Evolutionary conservation across 1,139 yeast genomes (phyloP).

Genomic region (Suhomyces coccinellae): DNA sequence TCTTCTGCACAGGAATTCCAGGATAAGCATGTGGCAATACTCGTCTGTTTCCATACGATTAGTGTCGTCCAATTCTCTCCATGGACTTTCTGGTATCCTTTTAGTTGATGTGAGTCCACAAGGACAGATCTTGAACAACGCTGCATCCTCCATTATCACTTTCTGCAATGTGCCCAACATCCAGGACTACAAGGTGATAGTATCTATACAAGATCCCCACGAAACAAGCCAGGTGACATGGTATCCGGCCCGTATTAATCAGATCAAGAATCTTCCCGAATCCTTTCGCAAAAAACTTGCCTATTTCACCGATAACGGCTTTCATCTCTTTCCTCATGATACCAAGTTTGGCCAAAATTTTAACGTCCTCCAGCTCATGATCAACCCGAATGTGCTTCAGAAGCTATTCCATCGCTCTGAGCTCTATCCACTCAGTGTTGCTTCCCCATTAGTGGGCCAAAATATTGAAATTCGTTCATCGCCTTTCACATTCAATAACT

Average conservation of each 20-base stretch:
- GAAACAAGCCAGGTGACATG: conserved; percentile 19
- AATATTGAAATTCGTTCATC: conserved; percentile 34
- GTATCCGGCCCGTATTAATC: conserved; percentile 18
- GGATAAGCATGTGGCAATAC: conserved; percentile 22
- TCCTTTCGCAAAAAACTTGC: conserved; percentile 11
- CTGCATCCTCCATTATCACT: conserved; percentile 18
- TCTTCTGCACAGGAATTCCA: background rate
- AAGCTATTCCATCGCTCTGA: conserved; percentile 24
- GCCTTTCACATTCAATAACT: conserved; percentile 63
- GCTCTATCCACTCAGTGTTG: background rate
- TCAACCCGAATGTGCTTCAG: background rate
- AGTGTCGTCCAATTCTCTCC: conserved; percentile 18
- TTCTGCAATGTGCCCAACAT: conserved; percentile 20
- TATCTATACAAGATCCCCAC: conserved; percentile 14
- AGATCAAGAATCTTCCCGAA: conserved; percentile 5
- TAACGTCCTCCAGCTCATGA: conserved; percentile 1
- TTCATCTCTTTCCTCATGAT: conserved; percentile 31
- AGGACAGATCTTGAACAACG: background rate
- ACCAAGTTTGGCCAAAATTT: conserved; percentile 8
- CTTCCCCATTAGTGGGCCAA: conserved; percentile 9
- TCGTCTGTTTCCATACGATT: conserved; percentile 31
- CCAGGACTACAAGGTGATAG: conserved; percentile 19
- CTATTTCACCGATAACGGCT: conserved; percentile 27
- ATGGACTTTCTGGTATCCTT: conserved; percentile 32
- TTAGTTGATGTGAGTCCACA: conserved; percentile 2